Evolutionary conservation across 129 eudicot genomes (phyloP).

Genomic region (carrot (Daucus carota)): DNA sequence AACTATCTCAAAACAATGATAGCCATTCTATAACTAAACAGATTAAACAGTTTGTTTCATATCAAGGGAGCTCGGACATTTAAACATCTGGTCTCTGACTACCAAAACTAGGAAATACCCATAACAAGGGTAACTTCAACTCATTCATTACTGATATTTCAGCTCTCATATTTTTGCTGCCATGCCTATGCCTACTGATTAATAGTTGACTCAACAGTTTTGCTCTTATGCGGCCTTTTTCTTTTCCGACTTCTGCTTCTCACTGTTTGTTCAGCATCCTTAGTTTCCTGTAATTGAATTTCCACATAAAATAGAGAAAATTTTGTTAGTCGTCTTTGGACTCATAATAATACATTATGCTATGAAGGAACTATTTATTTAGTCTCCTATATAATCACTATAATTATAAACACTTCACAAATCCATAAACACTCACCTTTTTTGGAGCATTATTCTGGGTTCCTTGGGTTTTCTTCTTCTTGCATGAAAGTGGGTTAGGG

Average conservation of each 20-base stretch:
- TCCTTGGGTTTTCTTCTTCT: slow-evolving; percentile 48
- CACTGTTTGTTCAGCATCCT: slow-evolving; percentile 25
- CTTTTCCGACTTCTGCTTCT: slow-evolving; percentile 58
- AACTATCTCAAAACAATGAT: background rate
- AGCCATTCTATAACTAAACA: background rate
- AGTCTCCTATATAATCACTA: background rate
- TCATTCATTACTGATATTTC: background rate
- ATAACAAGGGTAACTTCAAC: background rate
- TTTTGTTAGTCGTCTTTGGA: background rate
- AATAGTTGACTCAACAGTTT: slow-evolving; percentile 26
- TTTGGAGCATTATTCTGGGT: slow-evolving; percentile 29
- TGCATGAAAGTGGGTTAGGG: slow-evolving; percentile 88
- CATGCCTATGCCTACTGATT: background rate
- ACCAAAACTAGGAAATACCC: background rate
- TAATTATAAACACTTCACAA: background rate
- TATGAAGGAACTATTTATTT: background rate
- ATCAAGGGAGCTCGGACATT: background rate
- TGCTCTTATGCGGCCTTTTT: slow-evolving; percentile 60
- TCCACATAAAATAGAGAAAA: background rate
- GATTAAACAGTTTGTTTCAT: background rate
- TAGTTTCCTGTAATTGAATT: slow-evolving; percentile 31
- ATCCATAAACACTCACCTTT: slow-evolving; percentile 31
- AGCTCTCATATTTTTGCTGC: background rate
- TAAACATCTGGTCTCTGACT: background rate
- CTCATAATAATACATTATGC: background rate